Base-by-base conservation (phyloP, 2,329 filamentous ascomycete genomes). In the Juglanconis juglandina region DNA sequence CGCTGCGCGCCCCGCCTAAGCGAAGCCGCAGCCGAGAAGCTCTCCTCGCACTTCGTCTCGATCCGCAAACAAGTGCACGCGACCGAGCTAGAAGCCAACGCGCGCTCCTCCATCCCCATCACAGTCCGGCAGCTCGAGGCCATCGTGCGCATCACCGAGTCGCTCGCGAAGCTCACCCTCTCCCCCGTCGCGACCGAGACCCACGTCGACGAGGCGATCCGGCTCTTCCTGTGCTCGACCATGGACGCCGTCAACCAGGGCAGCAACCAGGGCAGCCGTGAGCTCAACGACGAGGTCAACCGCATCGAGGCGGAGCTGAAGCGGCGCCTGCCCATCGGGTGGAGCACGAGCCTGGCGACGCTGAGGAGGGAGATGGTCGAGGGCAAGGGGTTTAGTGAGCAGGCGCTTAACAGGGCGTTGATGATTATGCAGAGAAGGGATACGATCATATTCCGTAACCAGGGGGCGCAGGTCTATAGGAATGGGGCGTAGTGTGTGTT, bases 201-300 rank as follows among this genome's bases (percentile, higher is more conserved):
- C 51, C 95, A 99, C 70, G 95, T 99, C 56, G 94, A 99, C 70
- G 95, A 99, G 77, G 95, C 95, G 2, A 99, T 99, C 69, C 89
- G 95, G 0, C 84, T 99, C 14, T 99, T 99, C 87, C 80, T 99
- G 35, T 95, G 93, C 66, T 93, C 89, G 3, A 99, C 95, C 60
- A 98, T 99, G 95, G 94, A 99, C 70, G 95, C 95, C 7, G 92
- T 98, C 59, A 94, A 91, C 62, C 92, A 96, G 69, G 94, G 93
- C 62, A 88, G 90, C 66, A 90, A 88, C 65, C 86, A 90, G 67
- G 91, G 91, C 42, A 92, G 88, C 70, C 89, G 91, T 64, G 94
- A 98, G 75, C 79, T 98, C 59, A 94, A 96, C 75, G 92, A 96
- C 54, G 95, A 98, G 73, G 90, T 91, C 5, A 82, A 83, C 66